Evolutionary conservation across 2,329 filamentous ascomycete genomes (phyloP), one percentile per base, ranked within the genome.

Genomic region (Pyricularia grisea): DNA sequence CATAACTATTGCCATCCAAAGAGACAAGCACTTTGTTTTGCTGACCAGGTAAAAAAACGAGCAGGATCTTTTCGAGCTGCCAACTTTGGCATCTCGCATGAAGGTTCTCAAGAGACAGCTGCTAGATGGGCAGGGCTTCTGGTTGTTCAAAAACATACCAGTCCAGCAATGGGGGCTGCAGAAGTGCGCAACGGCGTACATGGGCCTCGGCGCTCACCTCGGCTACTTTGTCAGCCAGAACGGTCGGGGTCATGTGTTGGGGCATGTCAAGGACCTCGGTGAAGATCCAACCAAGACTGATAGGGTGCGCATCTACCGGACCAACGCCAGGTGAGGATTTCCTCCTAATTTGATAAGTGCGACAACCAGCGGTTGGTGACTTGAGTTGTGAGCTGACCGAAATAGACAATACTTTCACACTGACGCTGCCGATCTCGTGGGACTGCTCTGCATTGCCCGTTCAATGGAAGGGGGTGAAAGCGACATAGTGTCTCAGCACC

Each of bases 171-270:
- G 93, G 93, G 88, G 90, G 0, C 86, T 88, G 68, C 85, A 88
- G 76, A 97, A 97, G 81, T 92, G 88, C 11, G 92, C 92, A 9
- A 88, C 93, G 11, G 92, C 90, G n/a, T 97, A 96, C 80, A 94
- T 97, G 90, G 93, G 93, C 4, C 84, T 97, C 2, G 90, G 92
- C 61, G 92, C 91, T 4, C 90, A 97, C 78, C 84, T 97, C 10
- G 93, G 93, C 70, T 95, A 96, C 81, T 94, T 95, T 72, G 88
- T 97, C 58, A 92, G 88, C 28, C 93, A 97, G 76, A 97, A 97
- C 80, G 89, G 90, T 25, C 87, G 88, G n/a, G 93, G 93, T 64
- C 93, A 96, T 79, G 91, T 96, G 10, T 86, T 97, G 1, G 93
- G 93, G 7, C 93, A 97, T 77, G 93, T 96, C 74, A 94, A 96